A percentile compares a stretch with the other conserved stretches of the same genome.
These are phyloP conservation scores for Novymonas esmeraldas DNA, from an alignment of 208 protist genomes.

Conservation along the genomic window DNA sequence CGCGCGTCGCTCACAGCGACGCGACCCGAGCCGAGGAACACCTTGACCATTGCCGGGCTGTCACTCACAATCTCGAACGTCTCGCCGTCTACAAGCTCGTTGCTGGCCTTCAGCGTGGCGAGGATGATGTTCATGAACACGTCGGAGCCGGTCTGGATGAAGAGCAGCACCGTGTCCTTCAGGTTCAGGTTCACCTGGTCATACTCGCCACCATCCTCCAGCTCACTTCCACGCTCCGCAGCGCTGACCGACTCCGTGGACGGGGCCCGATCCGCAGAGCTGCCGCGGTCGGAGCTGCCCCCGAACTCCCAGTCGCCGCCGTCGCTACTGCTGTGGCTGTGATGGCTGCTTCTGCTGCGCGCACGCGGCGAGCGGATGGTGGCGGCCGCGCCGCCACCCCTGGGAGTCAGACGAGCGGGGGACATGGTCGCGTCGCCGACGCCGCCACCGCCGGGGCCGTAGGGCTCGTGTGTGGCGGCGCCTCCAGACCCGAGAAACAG, in stretches of 20 bases:
- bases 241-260: constrained; percentile 18
- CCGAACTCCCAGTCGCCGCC: constrained; percentile 27
- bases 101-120: constrained; percentile 68
- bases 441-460: neutral
- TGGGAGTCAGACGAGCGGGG: neutral
- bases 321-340: constrained; percentile 11
- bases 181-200: constrained; percentile 69
- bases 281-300: constrained; percentile 17
- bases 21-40: constrained; percentile 60
- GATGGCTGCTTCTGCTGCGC: neutral
- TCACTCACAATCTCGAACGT: constrained; percentile 58
- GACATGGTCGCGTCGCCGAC: no score
- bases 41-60: constrained; percentile 61
- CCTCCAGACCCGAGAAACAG: constrained; percentile 11
- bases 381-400: neutral
- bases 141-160: constrained; percentile 63
- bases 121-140: constrained; percentile 87
- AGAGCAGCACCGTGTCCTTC: constrained; percentile 71
- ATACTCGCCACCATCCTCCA: constrained; percentile 16
- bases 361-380: no score
- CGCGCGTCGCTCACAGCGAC: constrained; percentile 57
- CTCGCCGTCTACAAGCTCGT: constrained; percentile 57
- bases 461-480: constrained; percentile 10
- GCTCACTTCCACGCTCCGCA: constrained; percentile 4
- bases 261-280: neutral